These are phyloP conservation scores for Colletotrichum cereale DNA, from an alignment of 2,329 filamentous ascomycete genomes.

Conservation along the genomic window DNA sequence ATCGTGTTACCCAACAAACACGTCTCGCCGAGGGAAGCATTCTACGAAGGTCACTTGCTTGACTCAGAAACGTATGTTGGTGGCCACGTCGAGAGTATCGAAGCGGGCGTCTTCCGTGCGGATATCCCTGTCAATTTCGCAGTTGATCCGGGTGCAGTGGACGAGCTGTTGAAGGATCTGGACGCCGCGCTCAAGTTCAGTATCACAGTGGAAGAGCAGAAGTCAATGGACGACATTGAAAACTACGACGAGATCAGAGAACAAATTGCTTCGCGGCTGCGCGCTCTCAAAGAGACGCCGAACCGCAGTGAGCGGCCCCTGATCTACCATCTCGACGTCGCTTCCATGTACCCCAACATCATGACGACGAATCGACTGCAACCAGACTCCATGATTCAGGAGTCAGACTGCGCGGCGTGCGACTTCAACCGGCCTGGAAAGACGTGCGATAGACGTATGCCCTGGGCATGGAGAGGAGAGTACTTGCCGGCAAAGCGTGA, in stretches of 20 bases:
- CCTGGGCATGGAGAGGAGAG: constrained; percentile 98
- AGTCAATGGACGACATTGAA: constrained; percentile 80
- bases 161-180: constrained; percentile 87
- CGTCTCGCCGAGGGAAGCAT: constrained; percentile 87
- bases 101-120: constrained; percentile 94
- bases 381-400: constrained; percentile 98
- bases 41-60: constrained; percentile 95
- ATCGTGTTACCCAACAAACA: constrained; percentile 98
- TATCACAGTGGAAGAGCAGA: constrained; percentile 86
- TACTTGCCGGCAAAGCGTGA: constrained; percentile 96
- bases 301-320: constrained; percentile 87
- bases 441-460: constrained; percentile 92
- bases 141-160: constrained; percentile 88
- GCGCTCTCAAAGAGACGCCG: constrained; percentile 82
- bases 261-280: constrained; percentile 80
- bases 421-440: constrained; percentile 99
- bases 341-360: constrained; percentile 99
- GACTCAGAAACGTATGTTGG: constrained; percentile 99
- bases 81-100: constrained; percentile 98
- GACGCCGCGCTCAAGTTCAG: constrained; percentile 92
- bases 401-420: constrained; percentile 95
- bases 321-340: constrained; percentile 98
- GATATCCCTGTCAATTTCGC: constrained; percentile 96
- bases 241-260: constrained; percentile 89
- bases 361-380: constrained; percentile 99